phyloP scores from a whole-genome alignment of 495 filamentous ascomycete species.

The Coniosporium apollinis region DNA sequence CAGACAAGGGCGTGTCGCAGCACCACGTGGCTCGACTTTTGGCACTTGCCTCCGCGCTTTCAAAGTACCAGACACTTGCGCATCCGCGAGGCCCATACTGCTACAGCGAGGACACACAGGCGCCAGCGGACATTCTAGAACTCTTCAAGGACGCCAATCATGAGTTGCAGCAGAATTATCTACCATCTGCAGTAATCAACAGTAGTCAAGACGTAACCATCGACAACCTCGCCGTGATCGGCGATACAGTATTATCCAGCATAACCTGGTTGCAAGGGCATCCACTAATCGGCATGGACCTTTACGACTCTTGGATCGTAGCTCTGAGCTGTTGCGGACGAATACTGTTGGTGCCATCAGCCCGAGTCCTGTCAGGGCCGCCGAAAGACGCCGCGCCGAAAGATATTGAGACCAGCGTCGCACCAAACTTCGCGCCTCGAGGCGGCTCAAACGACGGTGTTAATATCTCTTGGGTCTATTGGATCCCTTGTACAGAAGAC shows the following conservation, averaged over 20 bases:
- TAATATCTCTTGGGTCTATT: slow-evolving; percentile 4
- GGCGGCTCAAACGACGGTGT: slow-evolving; percentile 1
- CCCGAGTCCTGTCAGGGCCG: slow-evolving; percentile 1
- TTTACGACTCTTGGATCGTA: slow-evolving; percentile 7
- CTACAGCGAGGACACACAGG: background rate
- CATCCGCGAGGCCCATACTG: background rate
- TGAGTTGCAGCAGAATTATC: background rate
- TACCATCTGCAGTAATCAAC: too few relatives aligned
- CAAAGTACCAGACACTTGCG: background rate
- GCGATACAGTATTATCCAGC: background rate
- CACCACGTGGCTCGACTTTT: background rate
- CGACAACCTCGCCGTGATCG: background rate
- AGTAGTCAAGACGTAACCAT: background rate
- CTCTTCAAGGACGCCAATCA: background rate
- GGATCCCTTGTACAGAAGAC: slow-evolving; percentile 3
- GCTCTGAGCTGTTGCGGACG: background rate
- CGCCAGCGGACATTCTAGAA: background rate
- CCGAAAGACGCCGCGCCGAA: background rate
- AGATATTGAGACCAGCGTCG: background rate
- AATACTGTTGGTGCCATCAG: slow-evolving; percentile 2
- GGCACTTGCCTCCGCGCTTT: background rate
- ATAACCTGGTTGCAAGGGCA: background rate
- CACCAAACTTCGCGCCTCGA: background rate
- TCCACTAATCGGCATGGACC: slow-evolving; percentile 1
- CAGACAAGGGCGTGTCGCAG: background rate